Percentiles rank a stretch among this genome's conserved stretches.
These are phyloP conservation scores for Colletotrichum horii DNA, from an alignment of 2,329 filamentous ascomycete genomes.

Conservation along the genomic window DNA sequence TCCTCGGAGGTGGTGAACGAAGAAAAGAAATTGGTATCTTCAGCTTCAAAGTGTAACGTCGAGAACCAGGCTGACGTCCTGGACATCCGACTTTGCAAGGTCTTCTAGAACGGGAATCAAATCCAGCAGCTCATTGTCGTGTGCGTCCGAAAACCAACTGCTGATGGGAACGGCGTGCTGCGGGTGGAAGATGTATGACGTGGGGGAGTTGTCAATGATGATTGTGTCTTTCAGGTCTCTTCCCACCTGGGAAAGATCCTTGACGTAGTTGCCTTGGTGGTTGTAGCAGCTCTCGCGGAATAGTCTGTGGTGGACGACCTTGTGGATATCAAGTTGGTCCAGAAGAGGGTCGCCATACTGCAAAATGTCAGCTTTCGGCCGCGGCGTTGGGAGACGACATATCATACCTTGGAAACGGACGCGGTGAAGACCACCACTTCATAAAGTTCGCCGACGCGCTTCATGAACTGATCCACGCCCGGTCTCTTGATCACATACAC, in stretches of 20 bases:
- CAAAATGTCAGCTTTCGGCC: slow-evolving; percentile 26
- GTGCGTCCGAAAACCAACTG: slow-evolving; percentile 99
- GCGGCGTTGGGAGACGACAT: neutral
- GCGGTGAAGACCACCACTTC: slow-evolving; percentile 99
- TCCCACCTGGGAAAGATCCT: slow-evolving; percentile 96
- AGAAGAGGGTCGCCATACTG: slow-evolving; percentile 95
- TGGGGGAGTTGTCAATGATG: slow-evolving; percentile 99
- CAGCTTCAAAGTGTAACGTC: slow-evolving; percentile 78
- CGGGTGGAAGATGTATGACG: slow-evolving; percentile 99
- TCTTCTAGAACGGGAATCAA: slow-evolving; percentile 98
- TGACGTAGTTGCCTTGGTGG: slow-evolving; percentile 99
- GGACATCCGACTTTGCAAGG: slow-evolving; percentile 84
- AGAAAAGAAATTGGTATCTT: slow-evolving; percentile 32
- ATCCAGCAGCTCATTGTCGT: slow-evolving; percentile 98
- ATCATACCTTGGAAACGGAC: slow-evolving; percentile 88
- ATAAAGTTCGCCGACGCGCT: slow-evolving; percentile 94
- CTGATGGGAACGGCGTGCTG: slow-evolving; percentile 99
- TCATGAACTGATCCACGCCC: slow-evolving; percentile 99
- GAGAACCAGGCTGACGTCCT: slow-evolving; percentile 95
- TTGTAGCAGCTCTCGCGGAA: slow-evolving; percentile 99
- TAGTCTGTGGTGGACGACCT: slow-evolving; percentile 92
- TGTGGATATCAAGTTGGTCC: slow-evolving; percentile 96
- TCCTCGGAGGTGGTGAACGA: slow-evolving; percentile 30
- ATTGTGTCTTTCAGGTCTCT: slow-evolving; percentile 96
- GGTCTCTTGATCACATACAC: slow-evolving; percentile 99